Base-by-base conservation (phyloP, 2,329 filamentous ascomycete genomes). In the Microdochium nivale region DNA sequence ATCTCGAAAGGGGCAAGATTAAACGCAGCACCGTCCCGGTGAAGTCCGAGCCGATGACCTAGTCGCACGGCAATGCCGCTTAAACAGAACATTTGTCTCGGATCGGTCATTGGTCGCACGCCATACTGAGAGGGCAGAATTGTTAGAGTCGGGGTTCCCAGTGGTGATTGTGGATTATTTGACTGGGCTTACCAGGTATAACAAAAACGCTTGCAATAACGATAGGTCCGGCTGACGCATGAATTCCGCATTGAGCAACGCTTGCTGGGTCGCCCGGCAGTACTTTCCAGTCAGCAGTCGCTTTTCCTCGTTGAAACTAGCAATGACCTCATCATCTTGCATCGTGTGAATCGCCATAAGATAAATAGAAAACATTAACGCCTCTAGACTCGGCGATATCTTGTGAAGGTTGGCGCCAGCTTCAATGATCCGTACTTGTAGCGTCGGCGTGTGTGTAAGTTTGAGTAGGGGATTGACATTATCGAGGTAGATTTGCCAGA, bases 391-490 rank as follows among this genome's bases (percentile, higher is more conserved):
- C 50, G 74, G 76, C 1, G 74, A 69, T 3, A 83, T 76, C 55
- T 74, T 78, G 25, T 74, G 67, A 4, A 81, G 62, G 50, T 81
- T 74, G 2, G 77, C 74, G 33, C 76, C 77, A 8, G 82, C 82
- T 52, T 83, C 79, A 49, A 88, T 78, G 37, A 88, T 77, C 50
- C 77, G 77, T n/a, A 69, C 70, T 61, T 88, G 84, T 1, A 87
- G 67, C 1, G 77, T 86, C 1, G 83, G 83, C 0, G 80, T 78
- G 60, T 88, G 85, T 0, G 81, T 84, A 52, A 88, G 72, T 60
- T 87, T 88, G 47, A 87, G 71, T 5, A 89, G 62, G 0, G 84
- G 83, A 57, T 88, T 83, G 57, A 88, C 79, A 58, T 87, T 87
- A 55, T 82, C 78, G 43, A 88, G 74, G 60, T 86, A 88, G 16